Evolutionary conservation across 2,329 filamentous ascomycete species (phyloP), one percentile per base, ranked within the genome.

Genomic region (Helotiales sp.): DNA sequence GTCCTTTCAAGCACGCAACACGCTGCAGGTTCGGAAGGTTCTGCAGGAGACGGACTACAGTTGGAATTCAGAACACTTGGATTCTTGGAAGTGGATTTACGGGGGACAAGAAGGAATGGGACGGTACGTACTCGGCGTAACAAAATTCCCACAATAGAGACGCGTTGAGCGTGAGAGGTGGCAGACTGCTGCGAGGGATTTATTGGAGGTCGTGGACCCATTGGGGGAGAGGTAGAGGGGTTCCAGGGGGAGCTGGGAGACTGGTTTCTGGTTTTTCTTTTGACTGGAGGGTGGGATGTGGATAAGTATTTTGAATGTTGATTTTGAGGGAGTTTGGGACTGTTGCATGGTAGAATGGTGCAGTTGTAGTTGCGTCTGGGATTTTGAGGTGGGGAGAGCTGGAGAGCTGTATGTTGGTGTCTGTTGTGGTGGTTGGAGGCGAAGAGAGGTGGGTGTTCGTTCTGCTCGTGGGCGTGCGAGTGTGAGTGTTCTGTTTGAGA

Each of bases 101-200:
- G n/a, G n/a, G n/a, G n/a, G n/a, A n/a, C n/a, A n/a, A n/a, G n/a
- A n/a, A n/a, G n/a, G n/a, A n/a, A n/a, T n/a, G n/a, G n/a, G n/a
- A n/a, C n/a, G n/a, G n/a, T n/a, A n/a, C n/a, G n/a, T n/a, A n/a
- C n/a, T 57, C 6, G 63, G 63, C 13, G 55, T 54, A 1, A 54
- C 20, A 15, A 26, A 54, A 28, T 55, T 60, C 24, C 55, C 57
- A 10, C 63, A 65, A 15, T 61, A 65, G 7, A 65, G 49, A 20
- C 49, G 28, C 5, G 57, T 47, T 17, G 58, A 47, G 7, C 17
- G 26, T 1, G 20, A 45, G 40, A 61, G 28, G n/a, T 62, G 28
- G 58, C 40, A 62, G 7, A 55, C 20, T 1, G 58, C 58, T 10
- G 57, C 58, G 34, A 62, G 22, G 15, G 26, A 57, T 6, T 22